Evolutionary conservation across 345 rosid genomes (phyloP).

Genomic region (Isatis tinctoria): DNA sequence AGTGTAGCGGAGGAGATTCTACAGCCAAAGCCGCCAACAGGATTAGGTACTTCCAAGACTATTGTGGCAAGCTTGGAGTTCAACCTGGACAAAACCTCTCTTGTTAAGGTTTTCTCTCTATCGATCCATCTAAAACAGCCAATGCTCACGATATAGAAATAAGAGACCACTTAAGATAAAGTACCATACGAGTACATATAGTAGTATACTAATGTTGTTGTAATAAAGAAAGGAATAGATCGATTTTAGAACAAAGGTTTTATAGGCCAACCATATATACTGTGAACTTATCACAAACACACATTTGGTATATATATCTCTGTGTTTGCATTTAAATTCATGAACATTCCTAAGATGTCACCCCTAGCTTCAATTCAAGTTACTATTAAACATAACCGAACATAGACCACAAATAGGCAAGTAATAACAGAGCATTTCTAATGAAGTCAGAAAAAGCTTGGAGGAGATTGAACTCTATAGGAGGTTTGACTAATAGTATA

Average conservation of each 20-base stretch:
- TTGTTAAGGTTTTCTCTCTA: constrained; percentile 30
- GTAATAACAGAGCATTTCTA: too few species aligned
- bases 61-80: constrained; percentile 46
- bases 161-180: background rate
- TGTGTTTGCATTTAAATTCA: background rate
- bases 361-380: background rate
- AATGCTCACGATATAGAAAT: background rate
- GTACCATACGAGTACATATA: background rate
- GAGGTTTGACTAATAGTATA: too few species aligned
- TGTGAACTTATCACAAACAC: background rate
- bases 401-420: background rate
- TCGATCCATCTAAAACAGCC: background rate
- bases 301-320: background rate
- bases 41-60: constrained; percentile 41
- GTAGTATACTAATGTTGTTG: background rate
- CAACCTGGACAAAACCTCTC: constrained; percentile 46
- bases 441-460: too few species aligned
- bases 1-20: constrained; percentile 41
- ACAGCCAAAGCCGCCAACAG: constrained; percentile 28
- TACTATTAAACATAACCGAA: background rate
- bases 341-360: background rate
- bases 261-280: too few species aligned
- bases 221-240: background rate
- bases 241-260: background rate
- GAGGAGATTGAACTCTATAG: too few species aligned